phyloP scores from a whole-genome alignment of 768 basidiomycete species.

The Postia placenta region DNA sequence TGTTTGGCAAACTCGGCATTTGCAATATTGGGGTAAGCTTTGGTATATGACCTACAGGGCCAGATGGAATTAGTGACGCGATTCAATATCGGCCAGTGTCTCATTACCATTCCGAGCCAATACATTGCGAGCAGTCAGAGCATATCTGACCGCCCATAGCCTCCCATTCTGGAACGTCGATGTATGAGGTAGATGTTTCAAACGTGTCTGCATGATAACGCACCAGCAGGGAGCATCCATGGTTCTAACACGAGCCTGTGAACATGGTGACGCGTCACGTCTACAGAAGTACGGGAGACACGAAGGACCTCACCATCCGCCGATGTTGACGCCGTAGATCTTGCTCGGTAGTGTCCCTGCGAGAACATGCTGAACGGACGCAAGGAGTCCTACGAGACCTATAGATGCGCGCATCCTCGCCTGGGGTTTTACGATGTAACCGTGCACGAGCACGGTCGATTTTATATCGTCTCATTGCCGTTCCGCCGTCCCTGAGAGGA shows the following conservation, averaged over 20 bases:
- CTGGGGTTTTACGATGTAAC: neutral
- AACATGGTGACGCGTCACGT: neutral
- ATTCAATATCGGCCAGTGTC: neutral
- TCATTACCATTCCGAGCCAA: constrained; percentile 60
- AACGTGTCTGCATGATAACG: neutral
- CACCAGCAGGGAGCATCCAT: constrained; percentile 79
- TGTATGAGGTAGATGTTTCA: neutral
- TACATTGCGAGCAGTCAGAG: constrained; percentile 54
- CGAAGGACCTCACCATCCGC: constrained; percentile 54
- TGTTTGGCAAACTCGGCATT: constrained; percentile 56
- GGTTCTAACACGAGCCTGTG: constrained; percentile 66
- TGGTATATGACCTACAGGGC: constrained; percentile 45
- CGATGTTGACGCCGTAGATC: constrained; percentile 69
- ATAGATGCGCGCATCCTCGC: neutral
- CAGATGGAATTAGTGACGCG: neutral
- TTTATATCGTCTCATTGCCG: neutral
- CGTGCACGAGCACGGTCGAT: neutral
- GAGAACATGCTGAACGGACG: constrained; percentile 1
- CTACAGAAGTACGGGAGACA: constrained; percentile 5
- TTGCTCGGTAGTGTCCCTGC: constrained; percentile 29
- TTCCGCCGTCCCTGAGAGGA: neutral
- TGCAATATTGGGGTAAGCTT: constrained; percentile 52
- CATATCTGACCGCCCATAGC: constrained; percentile 69
- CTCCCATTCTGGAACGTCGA: constrained; percentile 48
- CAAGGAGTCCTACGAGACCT: constrained; percentile 1